Conservation (phyloP, 2,329 filamentous ascomycete genomes). For the Podosphaera xanthii region DNA sequence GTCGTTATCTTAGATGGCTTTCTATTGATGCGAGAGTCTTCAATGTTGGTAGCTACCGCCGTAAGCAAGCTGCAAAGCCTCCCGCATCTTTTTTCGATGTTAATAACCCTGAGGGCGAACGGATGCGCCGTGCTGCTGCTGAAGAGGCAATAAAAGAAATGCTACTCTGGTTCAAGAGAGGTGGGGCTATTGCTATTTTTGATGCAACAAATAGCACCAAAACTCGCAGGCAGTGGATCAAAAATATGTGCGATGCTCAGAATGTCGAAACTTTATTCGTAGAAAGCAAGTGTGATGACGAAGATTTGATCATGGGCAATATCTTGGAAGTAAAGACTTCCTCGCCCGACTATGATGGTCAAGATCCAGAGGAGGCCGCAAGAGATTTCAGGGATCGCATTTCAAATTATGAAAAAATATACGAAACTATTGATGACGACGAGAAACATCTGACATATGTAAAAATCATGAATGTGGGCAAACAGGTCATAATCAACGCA, state of each 20-base stretch:
- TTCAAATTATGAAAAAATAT: slow-evolving; percentile 90
- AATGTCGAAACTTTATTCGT: slow-evolving; percentile 84
- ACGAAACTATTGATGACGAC: slow-evolving; percentile 77
- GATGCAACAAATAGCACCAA: slow-evolving; percentile 97
- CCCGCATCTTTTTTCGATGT: slow-evolving; percentile 90
- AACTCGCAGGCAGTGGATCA: slow-evolving; percentile 70
- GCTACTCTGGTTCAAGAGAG: slow-evolving; percentile 64
- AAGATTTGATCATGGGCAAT: slow-evolving; percentile 92
- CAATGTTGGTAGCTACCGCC: slow-evolving; percentile 92
- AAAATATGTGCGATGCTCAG: slow-evolving; percentile 51
- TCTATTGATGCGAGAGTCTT: slow-evolving; percentile 86
- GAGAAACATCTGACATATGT: slow-evolving; percentile 81
- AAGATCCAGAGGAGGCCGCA: slow-evolving; percentile 80
- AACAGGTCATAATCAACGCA: slow-evolving; percentile 91
- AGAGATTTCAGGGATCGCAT: slow-evolving; percentile 86
- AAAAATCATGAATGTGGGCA: slow-evolving; percentile 90
- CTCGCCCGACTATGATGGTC: slow-evolving; percentile 80
- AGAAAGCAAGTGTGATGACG: slow-evolving; percentile 90
- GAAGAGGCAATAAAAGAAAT: slow-evolving; percentile 86
- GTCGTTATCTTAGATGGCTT: slow-evolving; percentile 90
- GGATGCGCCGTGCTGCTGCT: slow-evolving; percentile 65
- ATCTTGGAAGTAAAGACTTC: slow-evolving; percentile 95
- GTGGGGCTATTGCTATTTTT: slow-evolving; percentile 74
- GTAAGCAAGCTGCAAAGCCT: slow-evolving; percentile 71
- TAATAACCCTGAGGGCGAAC: slow-evolving; percentile 73